Conservation (phyloP, 106 monocot species). For the Acorus gramineus region DNA sequence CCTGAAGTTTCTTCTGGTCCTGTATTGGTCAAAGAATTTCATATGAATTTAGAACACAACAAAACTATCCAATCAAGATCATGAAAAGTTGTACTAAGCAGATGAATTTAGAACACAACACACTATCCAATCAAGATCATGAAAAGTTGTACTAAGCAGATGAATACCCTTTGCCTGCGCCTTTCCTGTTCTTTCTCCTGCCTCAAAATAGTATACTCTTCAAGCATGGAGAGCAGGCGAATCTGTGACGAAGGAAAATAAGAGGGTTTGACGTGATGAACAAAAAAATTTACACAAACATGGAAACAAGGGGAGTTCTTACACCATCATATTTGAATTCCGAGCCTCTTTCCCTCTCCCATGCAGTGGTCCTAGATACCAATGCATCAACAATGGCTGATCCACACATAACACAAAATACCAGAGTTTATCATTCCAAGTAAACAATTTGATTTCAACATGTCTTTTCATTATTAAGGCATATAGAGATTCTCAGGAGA, state of each 20-base stretch:
- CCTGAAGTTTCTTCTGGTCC: slow-evolving; percentile 66
- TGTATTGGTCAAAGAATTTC: slow-evolving; percentile 4
- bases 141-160: too few species aligned
- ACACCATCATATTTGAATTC: slow-evolving; percentile 64
- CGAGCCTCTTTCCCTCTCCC: slow-evolving; percentile 52
- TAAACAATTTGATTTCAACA: background rate
- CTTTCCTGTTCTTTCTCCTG: slow-evolving; percentile 57
- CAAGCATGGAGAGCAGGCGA: slow-evolving; percentile 51
- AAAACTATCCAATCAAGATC: too few species aligned
- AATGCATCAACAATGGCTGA: slow-evolving; percentile 54
- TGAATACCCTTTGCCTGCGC: slow-evolving; percentile 41
- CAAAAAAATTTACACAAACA: background rate
- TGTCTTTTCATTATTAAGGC: too few species aligned
- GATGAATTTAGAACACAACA: background rate
- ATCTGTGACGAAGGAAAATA: slow-evolving; percentile 19
- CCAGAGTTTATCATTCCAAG: background rate
- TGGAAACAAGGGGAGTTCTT: slow-evolving; percentile 6
- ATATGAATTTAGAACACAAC: background rate
- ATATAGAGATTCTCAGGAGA: too few species aligned
- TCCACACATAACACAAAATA: slow-evolving; percentile 2
- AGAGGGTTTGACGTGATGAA: background rate
- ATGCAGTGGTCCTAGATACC: slow-evolving; percentile 33
- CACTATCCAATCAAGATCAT: too few species aligned
- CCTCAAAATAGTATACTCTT: slow-evolving; percentile 51
- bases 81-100: too few species aligned